Conservation (phyloP, 176 grass and related monocot species). For the Phoenix dactylifera region DNA sequence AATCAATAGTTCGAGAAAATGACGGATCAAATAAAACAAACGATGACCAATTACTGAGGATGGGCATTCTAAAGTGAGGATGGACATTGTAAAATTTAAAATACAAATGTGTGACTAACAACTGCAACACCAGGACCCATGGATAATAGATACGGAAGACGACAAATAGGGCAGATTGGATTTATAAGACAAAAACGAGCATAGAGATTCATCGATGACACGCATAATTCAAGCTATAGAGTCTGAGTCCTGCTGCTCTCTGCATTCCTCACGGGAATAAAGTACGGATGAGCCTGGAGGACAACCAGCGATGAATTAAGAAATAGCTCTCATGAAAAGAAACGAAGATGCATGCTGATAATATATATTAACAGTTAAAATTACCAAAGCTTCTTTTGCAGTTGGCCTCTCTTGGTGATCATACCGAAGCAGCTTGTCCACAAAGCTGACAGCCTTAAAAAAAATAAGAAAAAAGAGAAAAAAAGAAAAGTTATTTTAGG, state of each 20-base stretch:
- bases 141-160: too few relatives aligned
- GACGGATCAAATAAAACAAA: neutral
- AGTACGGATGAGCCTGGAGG: slow-evolving; percentile 72
- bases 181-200: too few relatives aligned
- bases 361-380: neutral
- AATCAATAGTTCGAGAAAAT: neutral
- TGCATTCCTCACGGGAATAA: slow-evolving; percentile 45
- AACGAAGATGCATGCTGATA: too few relatives aligned
- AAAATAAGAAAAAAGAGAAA: too few relatives aligned
- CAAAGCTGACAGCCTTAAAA: slow-evolving; percentile 74
- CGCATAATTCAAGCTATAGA: slow-evolving; percentile 17
- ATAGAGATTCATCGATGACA: too few relatives aligned
- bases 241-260: slow-evolving; percentile 25
- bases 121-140: too few relatives aligned
- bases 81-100: neutral
- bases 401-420: slow-evolving; percentile 91
- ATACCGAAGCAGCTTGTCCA: slow-evolving; percentile 65
- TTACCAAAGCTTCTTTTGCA: slow-evolving; percentile 89
- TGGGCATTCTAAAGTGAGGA: neutral
- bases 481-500: too few relatives aligned
- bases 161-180: too few relatives aligned
- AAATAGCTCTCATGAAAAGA: too few relatives aligned
- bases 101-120: neutral
- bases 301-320: neutral
- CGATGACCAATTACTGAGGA: neutral